Conservation (phyloP, 805 yeast species). For the Starmerella khaoyaiensis region DNA sequence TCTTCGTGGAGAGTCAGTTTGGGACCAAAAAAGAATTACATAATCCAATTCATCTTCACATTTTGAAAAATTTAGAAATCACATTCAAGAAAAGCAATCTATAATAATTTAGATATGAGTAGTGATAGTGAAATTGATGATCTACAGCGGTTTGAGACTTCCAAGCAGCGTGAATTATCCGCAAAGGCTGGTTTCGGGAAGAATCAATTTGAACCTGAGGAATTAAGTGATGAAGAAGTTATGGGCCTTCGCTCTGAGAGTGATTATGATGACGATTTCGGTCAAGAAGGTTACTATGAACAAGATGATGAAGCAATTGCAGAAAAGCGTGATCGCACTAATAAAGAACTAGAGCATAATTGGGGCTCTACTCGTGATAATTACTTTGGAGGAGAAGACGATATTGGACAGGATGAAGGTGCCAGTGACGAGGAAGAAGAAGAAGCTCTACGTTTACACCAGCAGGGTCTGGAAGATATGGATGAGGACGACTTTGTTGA, state of each 20-base stretch:
- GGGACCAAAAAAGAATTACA: too few species aligned
- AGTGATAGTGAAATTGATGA: conserved; percentile 20
- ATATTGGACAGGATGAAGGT: conserved; percentile 55
- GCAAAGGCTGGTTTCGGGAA: conserved; percentile 16
- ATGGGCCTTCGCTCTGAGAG: conserved; percentile 26
- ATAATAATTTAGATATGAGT: conserved; percentile 14
- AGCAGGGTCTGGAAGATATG: conserved; percentile 61
- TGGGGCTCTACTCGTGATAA: conserved; percentile 39
- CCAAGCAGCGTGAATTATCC: conserved; percentile 10
- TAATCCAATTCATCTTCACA: too few species aligned
- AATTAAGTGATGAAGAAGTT: conserved; percentile 47
- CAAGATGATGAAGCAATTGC: conserved; percentile 30
- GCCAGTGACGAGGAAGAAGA: conserved; percentile 65
- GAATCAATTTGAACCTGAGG: conserved; percentile 22
- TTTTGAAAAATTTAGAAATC: too few species aligned
- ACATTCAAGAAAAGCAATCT: neutral
- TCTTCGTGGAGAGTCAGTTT: too few species aligned
- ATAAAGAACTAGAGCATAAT: conserved; percentile 19
- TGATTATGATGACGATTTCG: conserved; percentile 27
- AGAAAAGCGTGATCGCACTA: conserved; percentile 15
- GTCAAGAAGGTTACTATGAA: conserved; percentile 37
- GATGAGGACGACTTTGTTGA: conserved; percentile 61
- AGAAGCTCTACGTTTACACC: conserved; percentile 80
- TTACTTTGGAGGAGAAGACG: conserved; percentile 29
- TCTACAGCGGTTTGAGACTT: conserved; percentile 17